Percentiles rank a stretch among this genome's conserved stretches.
These are phyloP conservation scores for Hericium coralloides DNA, from an alignment of 768 basidiomycete genomes.

Conservation along the genomic window DNA sequence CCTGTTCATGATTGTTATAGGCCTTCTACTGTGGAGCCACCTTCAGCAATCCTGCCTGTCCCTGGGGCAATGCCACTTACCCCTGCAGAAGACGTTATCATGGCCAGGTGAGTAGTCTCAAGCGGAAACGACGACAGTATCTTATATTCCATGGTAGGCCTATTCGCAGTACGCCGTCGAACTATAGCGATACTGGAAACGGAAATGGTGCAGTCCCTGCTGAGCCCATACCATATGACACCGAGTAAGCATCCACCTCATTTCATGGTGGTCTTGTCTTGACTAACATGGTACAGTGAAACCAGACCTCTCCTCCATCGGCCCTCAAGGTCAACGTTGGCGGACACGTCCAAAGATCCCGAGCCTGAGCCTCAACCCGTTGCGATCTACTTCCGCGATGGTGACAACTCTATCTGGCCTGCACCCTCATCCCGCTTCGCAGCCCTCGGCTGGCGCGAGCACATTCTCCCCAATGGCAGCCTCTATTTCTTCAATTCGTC, in stretches of 20 bases:
- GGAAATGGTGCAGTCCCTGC: slow-evolving; percentile 1
- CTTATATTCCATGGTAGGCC: slow-evolving; percentile 4
- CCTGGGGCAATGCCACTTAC: slow-evolving; percentile 6
- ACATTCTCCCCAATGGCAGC: slow-evolving; percentile 63
- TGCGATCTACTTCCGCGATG: slow-evolving; percentile 15
- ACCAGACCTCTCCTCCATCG: slow-evolving; percentile 40
- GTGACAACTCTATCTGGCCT: slow-evolving; percentile 13
- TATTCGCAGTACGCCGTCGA: slow-evolving; percentile 8
- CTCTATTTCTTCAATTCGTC: slow-evolving; percentile 64
- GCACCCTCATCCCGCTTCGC: slow-evolving; percentile 20
- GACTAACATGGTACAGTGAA: slow-evolving; percentile 31
- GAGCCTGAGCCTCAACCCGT: slow-evolving; percentile 8
- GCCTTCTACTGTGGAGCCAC: neutral
- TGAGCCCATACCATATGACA: slow-evolving; percentile 6
- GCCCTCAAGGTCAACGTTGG: slow-evolving; percentile 21
- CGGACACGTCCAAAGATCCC: slow-evolving; percentile 12
- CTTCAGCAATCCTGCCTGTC: neutral
- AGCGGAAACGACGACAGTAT: neutral
- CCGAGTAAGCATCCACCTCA: slow-evolving; percentile 21
- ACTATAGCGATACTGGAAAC: slow-evolving; percentile 1
- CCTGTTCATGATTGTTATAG: neutral
- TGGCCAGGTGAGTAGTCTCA: slow-evolving; percentile 4
- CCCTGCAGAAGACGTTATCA: slow-evolving; percentile 1
- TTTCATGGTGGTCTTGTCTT: neutral
- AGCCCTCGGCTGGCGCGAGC: slow-evolving; percentile 67